phyloP scores from a whole-genome alignment of 2,329 filamentous ascomycete species.

The Fusarium oligoseptatum region DNA sequence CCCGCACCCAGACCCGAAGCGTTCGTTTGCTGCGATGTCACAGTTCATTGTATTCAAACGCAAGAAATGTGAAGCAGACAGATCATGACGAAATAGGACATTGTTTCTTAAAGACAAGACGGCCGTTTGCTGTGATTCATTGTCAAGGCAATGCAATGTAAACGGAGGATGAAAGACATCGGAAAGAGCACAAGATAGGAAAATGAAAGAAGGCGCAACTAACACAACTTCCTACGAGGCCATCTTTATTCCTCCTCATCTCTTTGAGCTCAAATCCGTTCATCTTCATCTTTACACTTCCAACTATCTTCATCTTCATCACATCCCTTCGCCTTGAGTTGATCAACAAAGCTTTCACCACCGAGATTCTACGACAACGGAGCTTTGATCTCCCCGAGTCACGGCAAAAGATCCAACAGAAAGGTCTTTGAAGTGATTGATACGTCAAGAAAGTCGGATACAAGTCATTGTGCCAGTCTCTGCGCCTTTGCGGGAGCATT shows the following conservation, averaged over 20 bases:
- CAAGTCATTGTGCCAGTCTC: neutral
- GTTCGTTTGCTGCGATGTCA: constrained; percentile 22
- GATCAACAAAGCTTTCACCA: neutral
- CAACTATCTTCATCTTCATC: neutral
- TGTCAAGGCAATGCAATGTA: neutral
- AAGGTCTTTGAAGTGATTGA: neutral
- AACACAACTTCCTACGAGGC: neutral
- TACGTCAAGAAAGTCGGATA: neutral
- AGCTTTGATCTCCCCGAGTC: neutral
- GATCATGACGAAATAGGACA: neutral
- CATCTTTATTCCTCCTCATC: neutral
- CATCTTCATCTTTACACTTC: neutral
- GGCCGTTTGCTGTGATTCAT: neutral
- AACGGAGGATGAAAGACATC: neutral
- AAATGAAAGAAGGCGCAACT: neutral
- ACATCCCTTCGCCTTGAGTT: neutral
- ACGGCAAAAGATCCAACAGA: neutral
- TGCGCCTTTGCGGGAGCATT: neutral
- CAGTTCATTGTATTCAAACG: constrained; percentile 2
- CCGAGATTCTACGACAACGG: neutral
- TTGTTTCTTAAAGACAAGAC: neutral
- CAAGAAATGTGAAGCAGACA: constrained; percentile 11
- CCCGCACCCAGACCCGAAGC: neutral
- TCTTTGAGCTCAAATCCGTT: neutral
- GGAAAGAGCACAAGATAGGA: neutral